These are phyloP conservation scores for Butyriboletus appendiculatus DNA, from an alignment of 1,284 basidiomycete genomes.

Conservation along the genomic window DNA sequence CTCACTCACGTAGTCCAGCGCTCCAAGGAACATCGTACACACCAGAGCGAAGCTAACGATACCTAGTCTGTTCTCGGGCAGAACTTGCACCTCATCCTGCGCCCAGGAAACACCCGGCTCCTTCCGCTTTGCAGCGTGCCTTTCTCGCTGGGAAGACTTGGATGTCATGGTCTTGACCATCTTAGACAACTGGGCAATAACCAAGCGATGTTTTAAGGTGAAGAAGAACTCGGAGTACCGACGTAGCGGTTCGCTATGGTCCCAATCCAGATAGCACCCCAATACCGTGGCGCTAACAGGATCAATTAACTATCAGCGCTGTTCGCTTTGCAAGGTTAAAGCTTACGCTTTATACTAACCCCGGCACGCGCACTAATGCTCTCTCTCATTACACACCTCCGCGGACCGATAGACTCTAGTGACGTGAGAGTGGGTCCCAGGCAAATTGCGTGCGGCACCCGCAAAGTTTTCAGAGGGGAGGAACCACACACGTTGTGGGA, in stretches of 20 bases:
- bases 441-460: no score
- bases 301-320: no score
- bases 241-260: background rate
- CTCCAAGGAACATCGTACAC: conserved; percentile 56
- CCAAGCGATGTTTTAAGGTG: background rate
- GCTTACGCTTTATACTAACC: no score
- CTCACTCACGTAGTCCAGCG: conserved; percentile 51
- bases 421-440: no score
- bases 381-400: no score
- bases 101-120: conserved; percentile 52
- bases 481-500: no score
- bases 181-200: background rate
- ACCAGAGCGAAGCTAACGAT: conserved; percentile 57
- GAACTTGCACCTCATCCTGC: conserved; percentile 48
- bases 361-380: no score
- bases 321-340: no score
- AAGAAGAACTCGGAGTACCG: background rate
- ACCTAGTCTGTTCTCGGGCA: conserved; percentile 55
- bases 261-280: background rate
- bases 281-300: no score
- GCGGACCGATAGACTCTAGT: no score
- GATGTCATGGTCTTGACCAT: background rate
- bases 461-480: no score
- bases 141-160: background rate
- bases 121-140: background rate